phyloP scores from a whole-genome alignment of 345 rosid genomes.

The Melaleuca alternifolia region DNA sequence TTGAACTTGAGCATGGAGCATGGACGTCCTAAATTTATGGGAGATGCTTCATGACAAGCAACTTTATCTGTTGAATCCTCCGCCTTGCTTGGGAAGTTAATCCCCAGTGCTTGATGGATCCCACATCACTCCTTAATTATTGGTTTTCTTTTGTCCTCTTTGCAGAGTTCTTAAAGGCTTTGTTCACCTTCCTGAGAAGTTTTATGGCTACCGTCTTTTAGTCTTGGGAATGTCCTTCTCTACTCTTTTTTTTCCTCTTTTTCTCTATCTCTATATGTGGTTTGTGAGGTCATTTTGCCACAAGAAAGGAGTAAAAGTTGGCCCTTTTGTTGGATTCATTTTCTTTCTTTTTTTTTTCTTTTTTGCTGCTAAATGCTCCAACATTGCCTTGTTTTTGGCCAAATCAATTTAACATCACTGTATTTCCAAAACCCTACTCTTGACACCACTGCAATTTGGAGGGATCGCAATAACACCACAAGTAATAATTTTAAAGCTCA shows the following conservation, averaged over 20 bases:
- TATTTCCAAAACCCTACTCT: background rate
- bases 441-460: background rate
- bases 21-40: background rate
- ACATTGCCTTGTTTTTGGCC: background rate
- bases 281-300: background rate
- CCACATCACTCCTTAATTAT: background rate
- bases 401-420: background rate
- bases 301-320: background rate
- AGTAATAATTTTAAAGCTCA: background rate
- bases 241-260: background rate
- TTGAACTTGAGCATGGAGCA: background rate
- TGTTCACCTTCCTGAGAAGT: background rate
- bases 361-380: background rate
- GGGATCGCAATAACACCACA: background rate
- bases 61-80: accelerated
- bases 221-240: background rate
- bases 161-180: accelerated
- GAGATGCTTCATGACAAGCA: background rate
- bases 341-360: background rate
- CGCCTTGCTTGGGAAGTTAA: background rate
- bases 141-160: background rate
- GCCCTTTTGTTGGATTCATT: background rate
- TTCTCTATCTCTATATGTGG: background rate
- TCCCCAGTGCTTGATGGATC: background rate
- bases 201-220: background rate